Evolutionary conservation across 116 monocot species (phyloP), one percentile per base, ranked within the genome.

Genomic region (Trichopus zeylanicus): DNA sequence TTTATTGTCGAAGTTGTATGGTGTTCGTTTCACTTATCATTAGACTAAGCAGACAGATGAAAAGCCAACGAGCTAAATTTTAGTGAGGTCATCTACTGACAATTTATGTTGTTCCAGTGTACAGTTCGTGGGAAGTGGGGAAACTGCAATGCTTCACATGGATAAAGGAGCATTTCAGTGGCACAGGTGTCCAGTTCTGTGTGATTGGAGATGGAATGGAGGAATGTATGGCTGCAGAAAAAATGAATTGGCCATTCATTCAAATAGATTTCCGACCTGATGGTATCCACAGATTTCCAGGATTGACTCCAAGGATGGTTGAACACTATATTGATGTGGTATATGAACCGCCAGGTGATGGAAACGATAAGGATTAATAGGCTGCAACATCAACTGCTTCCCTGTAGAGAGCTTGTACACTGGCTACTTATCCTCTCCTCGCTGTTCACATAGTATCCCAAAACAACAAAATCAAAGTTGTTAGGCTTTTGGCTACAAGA

Each of bases 91-190:
- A 31, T 26, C 21, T 51, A 4, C 5, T 35, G 29, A 18, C 46
- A 39, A 16, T 53, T 42, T 49, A 1, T 63, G 13, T 24, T 47
- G 15, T 60, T 66, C 32, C 70, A 95, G 90, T 90, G 25, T 90
- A 89, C 65, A 95, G 90, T 62, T 86, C 90, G 16, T 95, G 95
- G 87, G 95, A 95, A 57, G 95, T 87, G 18, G 90, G 90, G 16
- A 95, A 90, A 33, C 67, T 73, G 8, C 87, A 80, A 56, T 97
- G 97, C 53, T 97, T 97, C 67, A 56, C 37, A 33, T 82, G 87
- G 97, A 91, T 97, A n/a, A 84, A 75, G 52, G 87, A 79, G 52
- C 78, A 76, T 13, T 87, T 76, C 13, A 31, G 48, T 34, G 83
- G 87, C 9, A 61, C 76, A 12, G 59, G 51, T 21, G 79, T 80